Conservation (phyloP, 2,329 filamentous ascomycete genomes). For the Aspergillus pseudoterreus region DNA sequence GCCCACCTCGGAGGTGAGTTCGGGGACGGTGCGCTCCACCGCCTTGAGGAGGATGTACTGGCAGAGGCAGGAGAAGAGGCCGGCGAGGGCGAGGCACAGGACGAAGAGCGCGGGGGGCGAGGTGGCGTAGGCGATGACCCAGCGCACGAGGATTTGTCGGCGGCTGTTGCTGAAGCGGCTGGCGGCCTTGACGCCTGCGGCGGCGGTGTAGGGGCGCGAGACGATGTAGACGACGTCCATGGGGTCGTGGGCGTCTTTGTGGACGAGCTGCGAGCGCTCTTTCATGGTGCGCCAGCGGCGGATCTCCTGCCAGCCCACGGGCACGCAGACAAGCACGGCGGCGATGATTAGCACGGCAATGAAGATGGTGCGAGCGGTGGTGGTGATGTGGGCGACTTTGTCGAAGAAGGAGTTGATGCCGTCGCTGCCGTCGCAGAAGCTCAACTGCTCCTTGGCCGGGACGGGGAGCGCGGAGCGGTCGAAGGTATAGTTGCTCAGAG, state of each 20-base stretch:
- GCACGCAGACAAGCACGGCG: conserved; percentile 69
- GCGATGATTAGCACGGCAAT: conserved; percentile 68
- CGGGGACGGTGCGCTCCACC: conserved; percentile 72
- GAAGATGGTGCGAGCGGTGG: conserved; percentile 68
- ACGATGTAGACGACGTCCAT: conserved; percentile 88
- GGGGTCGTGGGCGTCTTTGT: conserved; percentile 65
- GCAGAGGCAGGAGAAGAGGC: conserved; percentile 76
- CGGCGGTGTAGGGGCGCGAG: conserved; percentile 73
- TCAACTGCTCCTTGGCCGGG: conserved; percentile 74
- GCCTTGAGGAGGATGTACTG: conserved; percentile 73
- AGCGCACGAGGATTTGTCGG: conserved; percentile 70
- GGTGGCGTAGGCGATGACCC: conserved; percentile 84
- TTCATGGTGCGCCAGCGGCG: conserved; percentile 71
- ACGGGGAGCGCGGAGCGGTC: conserved; percentile 75
- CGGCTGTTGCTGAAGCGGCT: conserved; percentile 59
- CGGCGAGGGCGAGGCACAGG: conserved; percentile 75
- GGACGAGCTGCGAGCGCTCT: conserved; percentile 64
- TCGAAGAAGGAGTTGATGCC: conserved; percentile 81
- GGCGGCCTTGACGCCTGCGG: conserved; percentile 66
- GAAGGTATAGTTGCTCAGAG: conserved; percentile 71
- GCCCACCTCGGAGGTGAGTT: conserved; percentile 69
- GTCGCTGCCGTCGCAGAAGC: conserved; percentile 84
- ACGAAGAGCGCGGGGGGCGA: conserved; percentile 82
- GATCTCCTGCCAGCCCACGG: conserved; percentile 79
- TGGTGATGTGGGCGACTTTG: conserved; percentile 62